Evolutionary conservation across 805 yeast genomes (phyloP).

Genomic region (Wickerhamomyces chambardii): DNA sequence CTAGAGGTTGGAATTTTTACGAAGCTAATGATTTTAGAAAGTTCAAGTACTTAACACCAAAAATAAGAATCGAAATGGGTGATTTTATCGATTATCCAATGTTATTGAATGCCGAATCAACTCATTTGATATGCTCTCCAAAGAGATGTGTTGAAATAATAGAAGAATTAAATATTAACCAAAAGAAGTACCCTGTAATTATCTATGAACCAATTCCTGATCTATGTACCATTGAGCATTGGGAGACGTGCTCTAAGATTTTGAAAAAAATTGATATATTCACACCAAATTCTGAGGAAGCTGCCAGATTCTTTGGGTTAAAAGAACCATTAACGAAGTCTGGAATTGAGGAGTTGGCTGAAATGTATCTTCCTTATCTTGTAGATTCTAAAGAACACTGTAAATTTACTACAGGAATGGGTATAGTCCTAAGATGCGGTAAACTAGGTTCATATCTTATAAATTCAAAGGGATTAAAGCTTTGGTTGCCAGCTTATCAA

Average conservation of each 20-base stretch:
- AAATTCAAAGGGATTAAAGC: conserved; percentile 15
- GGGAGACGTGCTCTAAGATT: conserved; percentile 25
- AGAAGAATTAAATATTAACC: conserved; percentile 13
- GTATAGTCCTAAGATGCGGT: conserved; percentile 71
- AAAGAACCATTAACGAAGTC: conserved; percentile 28
- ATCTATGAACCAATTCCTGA: conserved; percentile 90
- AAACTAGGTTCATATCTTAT: conserved; percentile 52
- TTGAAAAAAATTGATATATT: conserved; percentile 45
- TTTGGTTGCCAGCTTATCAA: conserved; percentile 75
- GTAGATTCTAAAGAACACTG: conserved; percentile 13
- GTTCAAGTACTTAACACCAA: conserved; percentile 56
- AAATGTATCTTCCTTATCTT: conserved; percentile 30
- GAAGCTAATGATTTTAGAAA: conserved; percentile 48
- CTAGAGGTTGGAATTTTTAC: conserved; percentile 77
- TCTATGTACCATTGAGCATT: conserved; percentile 46
- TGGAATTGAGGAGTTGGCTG: conserved; percentile 35
- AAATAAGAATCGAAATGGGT: conserved; percentile 43
- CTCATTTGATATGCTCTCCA: conserved; percentile 74
- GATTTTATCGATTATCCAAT: conserved; percentile 38
- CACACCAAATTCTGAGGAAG: conserved; percentile 84
- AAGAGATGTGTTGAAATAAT: conserved; percentile 45
- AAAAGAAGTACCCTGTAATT: conserved; percentile 22
- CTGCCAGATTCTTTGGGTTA: conserved; percentile 50
- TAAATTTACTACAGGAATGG: conserved; percentile 24
- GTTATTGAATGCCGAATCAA: conserved; percentile 32